These are phyloP conservation scores for Chaetomium olivaceum DNA, from an alignment of 2,329 filamentous ascomycete genomes.

Conservation along the genomic window DNA sequence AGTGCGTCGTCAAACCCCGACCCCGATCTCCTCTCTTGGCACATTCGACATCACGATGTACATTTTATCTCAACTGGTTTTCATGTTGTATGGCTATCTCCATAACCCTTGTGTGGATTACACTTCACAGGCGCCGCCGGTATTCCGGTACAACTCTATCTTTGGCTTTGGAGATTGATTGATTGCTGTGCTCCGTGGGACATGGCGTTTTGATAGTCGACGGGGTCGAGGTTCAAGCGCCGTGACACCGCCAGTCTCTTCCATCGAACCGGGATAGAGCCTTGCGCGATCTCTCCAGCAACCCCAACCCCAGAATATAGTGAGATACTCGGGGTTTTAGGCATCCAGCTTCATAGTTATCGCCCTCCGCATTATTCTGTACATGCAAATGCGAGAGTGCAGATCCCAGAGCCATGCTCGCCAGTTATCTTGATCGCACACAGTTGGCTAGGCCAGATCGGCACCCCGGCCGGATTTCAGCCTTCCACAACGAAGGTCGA, in stretches of 20 bases:
- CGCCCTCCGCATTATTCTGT: not conserved
- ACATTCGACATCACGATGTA: not conserved
- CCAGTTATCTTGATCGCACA: not conserved
- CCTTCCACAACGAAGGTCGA: constrained; percentile 16
- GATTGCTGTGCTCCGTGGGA: constrained; percentile 26
- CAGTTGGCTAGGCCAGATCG: not conserved
- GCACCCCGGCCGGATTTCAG: not conserved
- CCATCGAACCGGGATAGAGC: constrained; percentile 19
- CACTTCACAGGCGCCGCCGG: not conserved
- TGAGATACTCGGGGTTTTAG: not conserved
- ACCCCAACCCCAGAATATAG: not conserved
- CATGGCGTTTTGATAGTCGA: constrained; percentile 21
- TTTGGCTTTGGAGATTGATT: constrained; percentile 10
- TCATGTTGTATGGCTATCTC: not conserved
- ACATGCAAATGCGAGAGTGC: not conserved
- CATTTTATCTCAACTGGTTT: not conserved
- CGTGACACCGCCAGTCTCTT: constrained; percentile 21
- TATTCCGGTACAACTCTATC: not conserved
- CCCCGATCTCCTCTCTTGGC: not conserved
- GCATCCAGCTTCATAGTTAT: not conserved
- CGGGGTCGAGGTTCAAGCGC: not conserved
- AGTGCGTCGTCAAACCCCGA: not conserved
- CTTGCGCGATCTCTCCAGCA: not conserved
- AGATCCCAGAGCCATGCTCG: not conserved
- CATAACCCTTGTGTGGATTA: not conserved